Evolutionary conservation across 2,329 filamentous ascomycete genomes (phyloP).

Genomic region (Albifimbria verrucaria): DNA sequence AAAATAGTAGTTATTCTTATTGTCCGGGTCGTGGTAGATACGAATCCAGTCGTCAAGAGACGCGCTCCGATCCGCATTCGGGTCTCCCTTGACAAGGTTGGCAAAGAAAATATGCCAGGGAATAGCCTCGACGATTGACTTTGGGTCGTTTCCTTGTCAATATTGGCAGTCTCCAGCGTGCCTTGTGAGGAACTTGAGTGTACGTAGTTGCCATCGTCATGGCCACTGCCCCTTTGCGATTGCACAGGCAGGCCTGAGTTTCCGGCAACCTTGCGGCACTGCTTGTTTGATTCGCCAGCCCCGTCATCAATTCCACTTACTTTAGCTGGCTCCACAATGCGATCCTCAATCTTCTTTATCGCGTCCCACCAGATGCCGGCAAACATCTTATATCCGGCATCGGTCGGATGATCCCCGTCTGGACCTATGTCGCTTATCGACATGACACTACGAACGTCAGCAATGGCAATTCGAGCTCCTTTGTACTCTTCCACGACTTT

Average conservation of each 20-base stretch:
- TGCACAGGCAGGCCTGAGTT: conserved; percentile 4
- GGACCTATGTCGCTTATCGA: conserved; percentile 22
- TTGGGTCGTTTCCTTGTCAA: conserved; percentile 10
- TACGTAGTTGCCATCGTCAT: conserved; percentile 13
- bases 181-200: conserved; percentile 5
- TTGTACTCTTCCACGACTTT: conserved; percentile 12
- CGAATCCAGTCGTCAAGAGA: conserved; percentile 1
- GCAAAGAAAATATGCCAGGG: conserved; percentile 2
- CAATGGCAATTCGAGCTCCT: conserved; percentile 7
- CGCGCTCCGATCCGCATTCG: not conserved
- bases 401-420: conserved; percentile 31
- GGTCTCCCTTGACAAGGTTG: conserved; percentile 4
- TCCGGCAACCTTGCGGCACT: conserved; percentile 6
- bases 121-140: conserved; percentile 1
- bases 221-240: conserved; percentile 10
- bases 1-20: too few relatives aligned
- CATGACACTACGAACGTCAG: conserved; percentile 6
- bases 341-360: conserved; percentile 12
- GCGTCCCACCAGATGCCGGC: conserved; percentile 28
- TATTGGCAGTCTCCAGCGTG: conserved; percentile 2
- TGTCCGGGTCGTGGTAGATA: not conserved
- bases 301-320: too few relatives aligned
- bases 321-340: too few relatives aligned
- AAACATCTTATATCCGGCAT: conserved; percentile 33
- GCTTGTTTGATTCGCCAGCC: too few relatives aligned